Evolutionary conservation across 495 filamentous ascomycete species (phyloP).

Genomic region (Xylaria cubensis): DNA sequence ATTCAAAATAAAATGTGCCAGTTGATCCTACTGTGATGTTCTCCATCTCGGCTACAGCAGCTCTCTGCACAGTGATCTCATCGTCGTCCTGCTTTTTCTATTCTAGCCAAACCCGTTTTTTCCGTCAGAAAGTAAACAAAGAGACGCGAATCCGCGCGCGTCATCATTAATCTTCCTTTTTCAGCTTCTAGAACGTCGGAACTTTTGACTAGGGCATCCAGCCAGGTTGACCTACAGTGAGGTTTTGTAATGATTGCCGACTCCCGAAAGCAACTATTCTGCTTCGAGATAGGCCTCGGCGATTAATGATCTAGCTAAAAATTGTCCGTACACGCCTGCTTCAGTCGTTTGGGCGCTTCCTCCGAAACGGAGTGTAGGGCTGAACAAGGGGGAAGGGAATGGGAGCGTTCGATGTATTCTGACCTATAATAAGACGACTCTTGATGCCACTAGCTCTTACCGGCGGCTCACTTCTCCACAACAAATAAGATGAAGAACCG

Average conservation of each 20-base stretch:
- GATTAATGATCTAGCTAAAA: background rate
- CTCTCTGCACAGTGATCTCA: background rate
- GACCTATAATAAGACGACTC: background rate
- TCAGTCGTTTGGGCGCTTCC: background rate
- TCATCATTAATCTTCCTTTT: background rate
- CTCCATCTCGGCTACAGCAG: background rate
- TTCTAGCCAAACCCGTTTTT: background rate
- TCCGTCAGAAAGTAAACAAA: background rate
- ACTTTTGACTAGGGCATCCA: background rate
- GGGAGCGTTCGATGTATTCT: background rate
- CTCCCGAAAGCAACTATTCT: background rate
- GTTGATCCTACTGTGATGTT: background rate
- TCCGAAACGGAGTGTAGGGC: background rate
- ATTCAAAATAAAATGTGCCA: background rate
- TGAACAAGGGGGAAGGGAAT: constrained; percentile 13
- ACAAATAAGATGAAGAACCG: background rate
- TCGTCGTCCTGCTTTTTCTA: background rate
- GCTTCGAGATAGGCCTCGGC: background rate
- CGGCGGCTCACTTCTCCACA: background rate
- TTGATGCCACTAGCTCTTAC: background rate
- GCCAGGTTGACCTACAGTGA: background rate
- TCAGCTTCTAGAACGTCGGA: background rate
- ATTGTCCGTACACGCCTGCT: background rate
- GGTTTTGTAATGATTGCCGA: background rate
- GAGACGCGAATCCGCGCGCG: background rate